Conservation (phyloP, 2,329 filamentous ascomycete genomes). For the Colletotrichum costaricense region DNA sequence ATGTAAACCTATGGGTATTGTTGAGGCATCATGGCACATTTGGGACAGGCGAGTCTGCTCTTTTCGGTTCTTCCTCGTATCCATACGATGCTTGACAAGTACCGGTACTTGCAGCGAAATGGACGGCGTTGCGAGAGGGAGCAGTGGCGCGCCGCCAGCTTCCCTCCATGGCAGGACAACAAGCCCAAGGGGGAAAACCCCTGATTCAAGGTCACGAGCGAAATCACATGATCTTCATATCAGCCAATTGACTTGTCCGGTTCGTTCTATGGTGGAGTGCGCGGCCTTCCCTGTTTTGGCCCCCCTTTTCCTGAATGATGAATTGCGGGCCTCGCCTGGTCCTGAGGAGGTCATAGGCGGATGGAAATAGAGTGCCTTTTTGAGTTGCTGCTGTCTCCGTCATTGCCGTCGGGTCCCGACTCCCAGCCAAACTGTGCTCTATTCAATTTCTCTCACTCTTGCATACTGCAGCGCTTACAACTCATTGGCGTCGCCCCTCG, state of each 20-base stretch:
- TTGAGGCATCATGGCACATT: neutral
- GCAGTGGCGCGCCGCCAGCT: constrained; percentile 19
- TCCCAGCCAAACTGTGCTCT: no score
- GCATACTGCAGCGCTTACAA: no score
- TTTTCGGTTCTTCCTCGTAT: constrained; percentile 4
- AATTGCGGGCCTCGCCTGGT: constrained; percentile 17
- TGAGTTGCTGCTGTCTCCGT: neutral
- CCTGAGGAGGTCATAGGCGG: neutral
- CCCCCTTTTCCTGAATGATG: constrained; percentile 18
- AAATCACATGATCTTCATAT: neutral
- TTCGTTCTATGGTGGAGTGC: neutral
- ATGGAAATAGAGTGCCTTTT: constrained; percentile 15
- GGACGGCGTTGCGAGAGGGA: neutral
- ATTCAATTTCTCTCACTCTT: no score
- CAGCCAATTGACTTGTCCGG: neutral
- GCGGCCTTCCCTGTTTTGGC: neutral
- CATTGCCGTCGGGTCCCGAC: neutral
- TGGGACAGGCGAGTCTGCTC: neutral
- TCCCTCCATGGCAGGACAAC: constrained; percentile 16
- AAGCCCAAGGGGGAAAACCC: neutral
- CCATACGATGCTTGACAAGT: neutral
- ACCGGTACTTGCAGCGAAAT: neutral
- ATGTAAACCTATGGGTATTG: neutral
- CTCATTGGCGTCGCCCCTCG: neutral
- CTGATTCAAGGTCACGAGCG: neutral